phyloP scores from a whole-genome alignment of 108 stramenopile genomes.

The Nitzschia putrida region DNA sequence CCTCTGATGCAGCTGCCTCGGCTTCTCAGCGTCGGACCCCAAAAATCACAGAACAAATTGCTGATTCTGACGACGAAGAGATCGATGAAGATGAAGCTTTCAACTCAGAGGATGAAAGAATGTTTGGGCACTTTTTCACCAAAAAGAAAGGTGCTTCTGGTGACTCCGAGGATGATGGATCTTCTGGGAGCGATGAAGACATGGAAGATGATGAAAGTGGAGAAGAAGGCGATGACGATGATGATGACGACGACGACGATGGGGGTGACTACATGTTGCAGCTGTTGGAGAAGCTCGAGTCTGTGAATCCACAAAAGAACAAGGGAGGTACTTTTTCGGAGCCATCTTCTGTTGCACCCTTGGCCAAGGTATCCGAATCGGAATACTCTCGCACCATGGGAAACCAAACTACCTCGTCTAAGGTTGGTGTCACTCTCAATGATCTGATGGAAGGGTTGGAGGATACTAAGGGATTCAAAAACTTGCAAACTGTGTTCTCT shows the following conservation, averaged over 20 bases:
- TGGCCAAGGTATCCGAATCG: constrained; percentile 34
- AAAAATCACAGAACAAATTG: constrained; percentile 42
- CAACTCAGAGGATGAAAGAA: constrained; percentile 84
- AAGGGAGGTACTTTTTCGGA: constrained; percentile 33
- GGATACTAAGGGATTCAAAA: constrained; percentile 81
- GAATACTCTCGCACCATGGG: constrained; percentile 37
- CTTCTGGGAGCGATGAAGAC: constrained; percentile 27
- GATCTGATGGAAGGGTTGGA: constrained; percentile 81
- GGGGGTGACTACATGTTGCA: constrained; percentile 86
- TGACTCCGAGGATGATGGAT: constrained; percentile 32
- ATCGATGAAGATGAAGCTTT: constrained; percentile 85
- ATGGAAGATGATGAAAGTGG: constrained; percentile 52
- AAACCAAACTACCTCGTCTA: constrained; percentile 5
- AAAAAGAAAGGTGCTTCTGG: constrained; percentile 13
- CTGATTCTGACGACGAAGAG: constrained; percentile 76
- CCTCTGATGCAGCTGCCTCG: not conserved
- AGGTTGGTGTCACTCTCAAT: constrained; percentile 71
- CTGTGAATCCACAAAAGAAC: constrained; percentile 15
- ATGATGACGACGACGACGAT: constrained; percentile 81
- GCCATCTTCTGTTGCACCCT: not conserved
- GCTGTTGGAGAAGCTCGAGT: constrained; percentile 72
- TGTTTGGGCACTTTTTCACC: constrained; percentile 73
- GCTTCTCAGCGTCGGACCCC: constrained; percentile 13
- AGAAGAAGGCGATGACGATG: constrained; percentile 59
- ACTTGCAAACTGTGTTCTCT: constrained; percentile 74